These are phyloP conservation scores for Bruguiera hainesii DNA, from an alignment of 441 rosid species.

Conservation along the genomic window DNA sequence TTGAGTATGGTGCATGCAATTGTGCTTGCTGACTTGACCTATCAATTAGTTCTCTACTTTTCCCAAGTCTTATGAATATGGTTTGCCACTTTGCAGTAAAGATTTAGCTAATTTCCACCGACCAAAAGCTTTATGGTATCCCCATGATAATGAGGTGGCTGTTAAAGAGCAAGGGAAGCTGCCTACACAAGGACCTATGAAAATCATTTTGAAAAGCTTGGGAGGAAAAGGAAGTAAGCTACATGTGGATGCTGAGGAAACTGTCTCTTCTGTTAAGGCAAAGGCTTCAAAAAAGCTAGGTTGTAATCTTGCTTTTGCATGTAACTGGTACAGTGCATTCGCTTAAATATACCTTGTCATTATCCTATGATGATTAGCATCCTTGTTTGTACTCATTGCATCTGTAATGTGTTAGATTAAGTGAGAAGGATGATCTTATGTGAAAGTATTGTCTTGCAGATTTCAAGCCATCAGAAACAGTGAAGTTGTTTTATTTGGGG, in stretches of 20 bases:
- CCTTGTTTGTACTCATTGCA: background rate
- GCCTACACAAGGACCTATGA: constrained; percentile 83
- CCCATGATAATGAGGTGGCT: constrained; percentile 94
- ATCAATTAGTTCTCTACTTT: background rate
- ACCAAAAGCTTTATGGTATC: constrained; percentile 96
- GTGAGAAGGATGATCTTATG: constrained; percentile 22
- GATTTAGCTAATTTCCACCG: constrained; percentile 95
- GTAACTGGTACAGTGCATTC: background rate
- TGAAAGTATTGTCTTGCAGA: constrained; percentile 41
- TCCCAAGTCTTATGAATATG: constrained; percentile 14
- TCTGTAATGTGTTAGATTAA: background rate
- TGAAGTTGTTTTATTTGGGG: constrained; percentile 77
- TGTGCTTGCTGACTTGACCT: constrained; percentile 7
- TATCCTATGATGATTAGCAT: background rate
- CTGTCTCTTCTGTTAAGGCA: constrained; percentile 69
- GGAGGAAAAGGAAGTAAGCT: constrained; percentile 98
- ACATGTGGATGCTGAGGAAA: constrained; percentile 86
- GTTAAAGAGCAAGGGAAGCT: constrained; percentile 86
- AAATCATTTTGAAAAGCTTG: constrained; percentile 84
- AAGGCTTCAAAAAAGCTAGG: constrained; percentile 99
- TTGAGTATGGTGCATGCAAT: background rate
- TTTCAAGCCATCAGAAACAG: constrained; percentile 84
- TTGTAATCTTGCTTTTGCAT: constrained; percentile 33
- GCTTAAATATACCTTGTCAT: background rate
- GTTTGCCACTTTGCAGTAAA: constrained; percentile 56